phyloP scores from a whole-genome alignment of 352 stramenopile genomes.

The Plasmopara viticola region DNA sequence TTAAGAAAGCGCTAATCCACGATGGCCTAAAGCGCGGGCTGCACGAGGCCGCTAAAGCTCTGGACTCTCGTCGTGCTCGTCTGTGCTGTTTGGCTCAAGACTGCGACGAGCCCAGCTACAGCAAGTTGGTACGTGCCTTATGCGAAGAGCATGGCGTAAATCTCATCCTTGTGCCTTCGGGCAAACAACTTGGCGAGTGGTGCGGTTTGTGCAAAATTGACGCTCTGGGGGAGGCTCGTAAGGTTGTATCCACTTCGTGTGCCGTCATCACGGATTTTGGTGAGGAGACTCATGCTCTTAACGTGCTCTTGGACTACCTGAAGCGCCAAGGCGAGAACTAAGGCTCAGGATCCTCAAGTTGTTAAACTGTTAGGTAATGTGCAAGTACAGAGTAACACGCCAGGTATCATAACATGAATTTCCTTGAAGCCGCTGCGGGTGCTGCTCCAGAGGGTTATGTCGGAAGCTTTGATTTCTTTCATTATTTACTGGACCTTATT shows the following conservation, averaged over 20 bases:
- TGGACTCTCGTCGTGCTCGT: constrained; percentile 95
- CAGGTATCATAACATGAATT: constrained; percentile 26
- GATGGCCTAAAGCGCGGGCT: constrained; percentile 98
- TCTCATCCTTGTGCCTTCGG: constrained; percentile 89
- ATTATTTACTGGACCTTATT: too few species aligned
- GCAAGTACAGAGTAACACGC: constrained; percentile 13
- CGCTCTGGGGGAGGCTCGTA: constrained; percentile 94
- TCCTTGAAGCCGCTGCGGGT: background rate
- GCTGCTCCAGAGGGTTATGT: too few species aligned
- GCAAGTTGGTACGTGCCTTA: constrained; percentile 96
- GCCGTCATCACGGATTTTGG: constrained; percentile 99
- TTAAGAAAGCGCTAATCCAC: constrained; percentile 99
- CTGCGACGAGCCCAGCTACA: constrained; percentile 99
- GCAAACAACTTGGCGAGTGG: constrained; percentile 98
- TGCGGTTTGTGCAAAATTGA: constrained; percentile 99
- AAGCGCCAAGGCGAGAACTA: constrained; percentile 93
- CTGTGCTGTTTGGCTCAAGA: constrained; percentile 99
- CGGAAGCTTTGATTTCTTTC: too few species aligned
- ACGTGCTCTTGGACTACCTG: constrained; percentile 98
- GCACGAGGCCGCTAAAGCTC: constrained; percentile 98
- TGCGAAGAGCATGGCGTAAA: constrained; percentile 92
- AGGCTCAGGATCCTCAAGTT: constrained; percentile 12
- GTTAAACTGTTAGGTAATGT: background rate
- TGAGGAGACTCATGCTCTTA: constrained; percentile 97
- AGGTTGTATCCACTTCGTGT: constrained; percentile 98